Conservation (phyloP, 75 land plant genomes). For the Pinus tabuliformis region DNA sequence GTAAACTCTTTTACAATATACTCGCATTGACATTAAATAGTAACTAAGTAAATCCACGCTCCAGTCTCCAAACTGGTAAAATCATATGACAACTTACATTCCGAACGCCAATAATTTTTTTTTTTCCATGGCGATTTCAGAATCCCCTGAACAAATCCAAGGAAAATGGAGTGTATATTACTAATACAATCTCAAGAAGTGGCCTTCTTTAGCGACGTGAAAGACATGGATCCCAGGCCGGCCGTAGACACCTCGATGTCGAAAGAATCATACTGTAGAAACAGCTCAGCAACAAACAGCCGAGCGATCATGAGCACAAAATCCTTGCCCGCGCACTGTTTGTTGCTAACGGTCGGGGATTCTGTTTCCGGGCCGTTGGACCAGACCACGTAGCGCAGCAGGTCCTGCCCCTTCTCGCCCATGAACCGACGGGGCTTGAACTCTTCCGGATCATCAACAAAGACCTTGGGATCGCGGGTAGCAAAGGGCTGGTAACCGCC, state of each 20-base stretch:
- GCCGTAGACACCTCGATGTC: not conserved
- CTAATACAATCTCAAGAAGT: too few relatives aligned
- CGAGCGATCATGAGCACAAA: constrained; percentile 48
- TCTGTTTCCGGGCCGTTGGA: constrained; percentile 87
- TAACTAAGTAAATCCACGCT: too few relatives aligned
- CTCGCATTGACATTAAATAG: too few relatives aligned
- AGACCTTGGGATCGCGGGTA: constrained; percentile 64
- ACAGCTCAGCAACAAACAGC: constrained; percentile 60
- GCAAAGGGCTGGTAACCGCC: constrained; percentile 74
- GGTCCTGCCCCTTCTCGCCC: constrained; percentile 48
- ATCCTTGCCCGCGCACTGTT: constrained; percentile 94
- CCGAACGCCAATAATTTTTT: too few relatives aligned
- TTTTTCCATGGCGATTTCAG: too few relatives aligned
- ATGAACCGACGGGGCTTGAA: constrained; percentile 63
- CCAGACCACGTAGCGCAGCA: constrained; percentile 69
- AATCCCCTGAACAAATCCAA: too few relatives aligned
- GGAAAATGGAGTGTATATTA: too few relatives aligned
- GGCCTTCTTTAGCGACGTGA: too few relatives aligned
- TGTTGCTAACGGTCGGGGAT: constrained; percentile 49
- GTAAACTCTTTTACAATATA: too few relatives aligned
- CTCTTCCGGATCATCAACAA: constrained; percentile 39
- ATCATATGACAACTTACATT: too few relatives aligned
- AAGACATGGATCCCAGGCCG: too few relatives aligned
- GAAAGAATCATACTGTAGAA: constrained; percentile 51
- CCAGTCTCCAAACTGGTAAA: too few relatives aligned